Conservation (phyloP, 2,329 filamentous ascomycete genomes). For the Fusarium zealandicum region DNA sequence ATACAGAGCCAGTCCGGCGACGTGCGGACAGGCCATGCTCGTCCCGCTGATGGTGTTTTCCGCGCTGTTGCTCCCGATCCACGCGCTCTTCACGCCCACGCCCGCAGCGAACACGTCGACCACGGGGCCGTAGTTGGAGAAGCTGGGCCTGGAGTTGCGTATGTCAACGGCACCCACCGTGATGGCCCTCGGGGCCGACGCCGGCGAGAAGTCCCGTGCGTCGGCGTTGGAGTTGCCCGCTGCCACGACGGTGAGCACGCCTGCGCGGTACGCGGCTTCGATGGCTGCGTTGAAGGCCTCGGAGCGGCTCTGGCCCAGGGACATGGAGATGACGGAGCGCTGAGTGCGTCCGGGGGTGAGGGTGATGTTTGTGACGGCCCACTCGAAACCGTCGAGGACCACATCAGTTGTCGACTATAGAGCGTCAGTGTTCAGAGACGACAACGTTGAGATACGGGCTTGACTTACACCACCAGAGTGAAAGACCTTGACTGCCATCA, state of each 20-base stretch:
- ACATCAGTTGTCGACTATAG: slow-evolving; percentile 36
- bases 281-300: slow-evolving; percentile 59
- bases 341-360: slow-evolving; percentile 47
- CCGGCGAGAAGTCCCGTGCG: slow-evolving; percentile 54
- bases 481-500: slow-evolving; percentile 58
- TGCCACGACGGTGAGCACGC: slow-evolving; percentile 61
- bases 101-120: slow-evolving; percentile 63
- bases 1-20: slow-evolving; percentile 67
- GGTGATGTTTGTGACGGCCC: slow-evolving; percentile 53
- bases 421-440: background rate
- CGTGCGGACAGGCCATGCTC: slow-evolving; percentile 68
- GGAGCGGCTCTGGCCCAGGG: slow-evolving; percentile 57
- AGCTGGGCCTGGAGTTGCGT: slow-evolving; percentile 49
- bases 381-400: slow-evolving; percentile 46
- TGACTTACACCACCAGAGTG: slow-evolving; percentile 32
- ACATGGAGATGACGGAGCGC: slow-evolving; percentile 63
- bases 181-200: slow-evolving; percentile 55
- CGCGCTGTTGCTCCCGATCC: slow-evolving; percentile 51
- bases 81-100: slow-evolving; percentile 54
- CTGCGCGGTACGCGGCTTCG: slow-evolving; percentile 52
- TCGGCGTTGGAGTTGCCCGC: slow-evolving; percentile 60
- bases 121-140: slow-evolving; percentile 58
- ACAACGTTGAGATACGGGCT: no score
- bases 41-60: slow-evolving; percentile 63
- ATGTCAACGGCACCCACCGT: slow-evolving; percentile 60